A percentile compares a stretch with the other conserved stretches of the same genome.
These are phyloP conservation scores for Nosema muscidifuracis DNA, from an alignment of 371 early-diverging fungal genomes.

Conservation along the genomic window DNA sequence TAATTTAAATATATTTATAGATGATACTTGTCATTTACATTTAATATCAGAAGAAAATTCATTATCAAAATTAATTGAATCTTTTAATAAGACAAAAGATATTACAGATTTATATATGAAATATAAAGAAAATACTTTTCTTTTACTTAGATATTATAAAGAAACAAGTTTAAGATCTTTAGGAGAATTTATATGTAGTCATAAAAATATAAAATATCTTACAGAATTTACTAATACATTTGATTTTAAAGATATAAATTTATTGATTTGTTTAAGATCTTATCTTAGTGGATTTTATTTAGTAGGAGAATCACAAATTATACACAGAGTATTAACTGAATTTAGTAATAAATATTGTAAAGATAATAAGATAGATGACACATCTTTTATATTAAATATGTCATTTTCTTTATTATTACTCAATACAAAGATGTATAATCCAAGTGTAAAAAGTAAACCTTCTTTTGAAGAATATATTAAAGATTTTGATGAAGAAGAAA, in stretches of 20 bases:
- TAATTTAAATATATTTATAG: too few species aligned
- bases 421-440: slow-evolving; percentile 85
- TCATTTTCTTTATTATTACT: slow-evolving; percentile 79
- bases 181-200: slow-evolving; percentile 78
- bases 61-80: too few species aligned
- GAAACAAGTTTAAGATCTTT: slow-evolving; percentile 70
- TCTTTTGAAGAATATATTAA: slow-evolving; percentile 70
- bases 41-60: too few species aligned
- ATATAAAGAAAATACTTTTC: not conserved
- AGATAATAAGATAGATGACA: slow-evolving; percentile 64
- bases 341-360: slow-evolving; percentile 73
- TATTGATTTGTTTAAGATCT: slow-evolving; percentile 75
- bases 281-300: slow-evolving; percentile 76
- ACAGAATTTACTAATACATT: slow-evolving; percentile 73
- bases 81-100: slow-evolving; percentile 11
- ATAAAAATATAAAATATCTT: slow-evolving; percentile 69
- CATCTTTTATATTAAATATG: slow-evolving; percentile 68
- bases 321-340: slow-evolving; percentile 75
- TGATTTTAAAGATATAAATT: slow-evolving; percentile 70
- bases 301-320: slow-evolving; percentile 84
- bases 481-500: slow-evolving; percentile 22
- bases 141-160: slow-evolving; percentile 69
- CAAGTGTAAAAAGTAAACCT: slow-evolving; percentile 78
- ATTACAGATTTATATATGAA: not conserved
- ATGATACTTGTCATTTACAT: too few species aligned